Conservation (phyloP, 768 basidiomycete genomes). For the Pilatotrama ljubarskyi region DNA sequence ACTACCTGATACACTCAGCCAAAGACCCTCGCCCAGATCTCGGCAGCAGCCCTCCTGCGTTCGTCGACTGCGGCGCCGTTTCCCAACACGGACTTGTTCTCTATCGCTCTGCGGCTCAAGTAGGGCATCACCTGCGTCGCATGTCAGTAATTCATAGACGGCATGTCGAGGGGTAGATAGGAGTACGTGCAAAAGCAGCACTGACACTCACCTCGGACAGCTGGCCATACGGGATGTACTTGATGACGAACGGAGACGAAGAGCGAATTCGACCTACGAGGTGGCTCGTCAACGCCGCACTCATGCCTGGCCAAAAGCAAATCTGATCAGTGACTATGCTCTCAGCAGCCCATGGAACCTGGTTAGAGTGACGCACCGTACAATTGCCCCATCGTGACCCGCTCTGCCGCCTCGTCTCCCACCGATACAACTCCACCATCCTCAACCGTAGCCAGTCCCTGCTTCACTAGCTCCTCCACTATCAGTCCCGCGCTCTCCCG, state of each 20-base stretch:
- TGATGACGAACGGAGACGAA: constrained; percentile 72
- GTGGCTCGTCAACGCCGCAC: constrained; percentile 74
- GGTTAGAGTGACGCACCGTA: constrained; percentile 77
- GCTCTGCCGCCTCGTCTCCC: constrained; percentile 55
- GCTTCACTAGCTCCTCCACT: constrained; percentile 55
- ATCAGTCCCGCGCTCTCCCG: constrained; percentile 64
- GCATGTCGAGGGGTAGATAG: too few species aligned
- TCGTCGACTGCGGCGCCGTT: constrained; percentile 67
- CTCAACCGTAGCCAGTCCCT: constrained; percentile 51
- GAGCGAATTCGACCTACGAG: constrained; percentile 55
- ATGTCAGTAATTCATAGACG: constrained; percentile 29
- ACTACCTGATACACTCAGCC: constrained; percentile 18
- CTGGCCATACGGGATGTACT: constrained; percentile 81
- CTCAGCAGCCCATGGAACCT: too few species aligned
- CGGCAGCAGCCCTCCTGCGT: constrained; percentile 51
- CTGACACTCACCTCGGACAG: constrained; percentile 63
- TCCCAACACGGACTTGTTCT: constrained; percentile 89
- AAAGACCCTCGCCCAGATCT: constrained; percentile 48
- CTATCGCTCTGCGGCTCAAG: constrained; percentile 81
- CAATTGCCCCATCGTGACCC: constrained; percentile 77
- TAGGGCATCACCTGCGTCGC: constrained; percentile 79
- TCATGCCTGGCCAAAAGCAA: constrained; percentile 66
- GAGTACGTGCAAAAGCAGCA: too few species aligned
- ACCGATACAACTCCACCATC: constrained; percentile 39
- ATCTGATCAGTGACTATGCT: too few species aligned